Base-by-base conservation (phyloP, 441 rosid species). In the Metrosideros polymorpha region DNA sequence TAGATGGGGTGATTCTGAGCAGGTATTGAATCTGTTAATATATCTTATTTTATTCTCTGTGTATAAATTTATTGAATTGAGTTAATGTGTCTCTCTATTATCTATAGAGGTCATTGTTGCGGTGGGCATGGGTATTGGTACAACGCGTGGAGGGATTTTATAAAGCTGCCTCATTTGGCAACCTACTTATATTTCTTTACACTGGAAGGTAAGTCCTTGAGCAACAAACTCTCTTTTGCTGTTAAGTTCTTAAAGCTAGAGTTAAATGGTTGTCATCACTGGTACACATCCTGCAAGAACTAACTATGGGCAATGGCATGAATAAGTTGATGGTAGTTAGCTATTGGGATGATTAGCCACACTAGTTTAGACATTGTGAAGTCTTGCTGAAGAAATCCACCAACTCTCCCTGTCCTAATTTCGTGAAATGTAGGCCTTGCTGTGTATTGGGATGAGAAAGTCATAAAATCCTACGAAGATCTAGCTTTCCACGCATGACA, bases 1-100 rank as follows among this genome's bases (percentile, higher is more conserved):
- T 75, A 91, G 98, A 92, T 97, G 99, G 99, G 99, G 98, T 86
- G 95, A 96, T 89, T 93, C 99, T 89, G 97, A 96, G 89, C 98
- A 94, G 98, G 97, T 94, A 54, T 49, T 77, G 57, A 18, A 50
- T 76, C 86, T 84, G 19, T 85, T 30, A 50, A 12, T 54, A 14
- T 76, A 57, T 83, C 47, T 79, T 29, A 2, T 7, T 30, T 32
- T 55, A 29, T 83, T 83, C 63, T 29, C 12, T 0, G 19, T 8
- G 29, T 51, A 22, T 22, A 32, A 24, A 24, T 39, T 30, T 35
- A 55, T 51, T 52, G 9, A 51, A 2, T 51, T 39, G 29, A 29
- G 29, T 83, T 83, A 9, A 83, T 13, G 29, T 52, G 84, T 83
- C 12, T 83, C 87, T 90, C 30, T 85, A 29, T 84, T 63, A 88